A percentile compares a stretch with the other conserved stretches of the same genome.
Conservation (phyloP, 257 asterid genomes). For the Paraleonurus japonicus region DNA sequence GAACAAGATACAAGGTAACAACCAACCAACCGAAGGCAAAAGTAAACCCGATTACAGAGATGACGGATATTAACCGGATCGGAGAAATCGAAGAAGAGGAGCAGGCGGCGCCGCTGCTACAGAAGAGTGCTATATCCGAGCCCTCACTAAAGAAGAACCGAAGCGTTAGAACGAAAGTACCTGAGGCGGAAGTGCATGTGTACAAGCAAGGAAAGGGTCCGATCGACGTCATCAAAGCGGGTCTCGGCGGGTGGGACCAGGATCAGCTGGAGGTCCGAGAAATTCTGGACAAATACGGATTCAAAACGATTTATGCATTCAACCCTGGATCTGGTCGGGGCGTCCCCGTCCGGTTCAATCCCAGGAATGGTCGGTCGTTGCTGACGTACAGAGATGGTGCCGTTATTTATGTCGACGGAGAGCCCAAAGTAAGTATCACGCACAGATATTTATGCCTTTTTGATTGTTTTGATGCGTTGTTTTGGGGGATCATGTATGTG, state of each 20-base stretch:
- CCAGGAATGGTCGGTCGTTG: conserved; percentile 71
- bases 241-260: conserved; percentile 76
- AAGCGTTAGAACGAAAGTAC: conserved; percentile 61
- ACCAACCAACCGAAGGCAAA: neutral
- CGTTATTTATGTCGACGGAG: conserved; percentile 65
- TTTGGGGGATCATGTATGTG: neutral
- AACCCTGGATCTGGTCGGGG: conserved; percentile 67
- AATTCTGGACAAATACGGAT: conserved; percentile 62
- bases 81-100: conserved; percentile 59
- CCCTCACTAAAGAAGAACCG: conserved; percentile 27
- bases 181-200: conserved; percentile 69
- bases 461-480: neutral
- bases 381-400: conserved; percentile 66
- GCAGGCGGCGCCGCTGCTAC: conserved; percentile 45
- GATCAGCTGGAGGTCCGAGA: conserved; percentile 83
- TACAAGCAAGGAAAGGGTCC: conserved; percentile 79
- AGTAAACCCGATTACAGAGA: conserved; percentile 10
- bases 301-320: conserved; percentile 68
- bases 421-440: conserved; percentile 59
- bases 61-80: conserved; percentile 27
- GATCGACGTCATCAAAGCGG: conserved; percentile 52
- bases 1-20: neutral
- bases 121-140: conserved; percentile 27
- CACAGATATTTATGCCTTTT: neutral
- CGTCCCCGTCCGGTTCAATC: conserved; percentile 67